phyloP scores from a whole-genome alignment of 2,329 filamentous ascomycete species.

The Zymoseptoria crescenta region DNA sequence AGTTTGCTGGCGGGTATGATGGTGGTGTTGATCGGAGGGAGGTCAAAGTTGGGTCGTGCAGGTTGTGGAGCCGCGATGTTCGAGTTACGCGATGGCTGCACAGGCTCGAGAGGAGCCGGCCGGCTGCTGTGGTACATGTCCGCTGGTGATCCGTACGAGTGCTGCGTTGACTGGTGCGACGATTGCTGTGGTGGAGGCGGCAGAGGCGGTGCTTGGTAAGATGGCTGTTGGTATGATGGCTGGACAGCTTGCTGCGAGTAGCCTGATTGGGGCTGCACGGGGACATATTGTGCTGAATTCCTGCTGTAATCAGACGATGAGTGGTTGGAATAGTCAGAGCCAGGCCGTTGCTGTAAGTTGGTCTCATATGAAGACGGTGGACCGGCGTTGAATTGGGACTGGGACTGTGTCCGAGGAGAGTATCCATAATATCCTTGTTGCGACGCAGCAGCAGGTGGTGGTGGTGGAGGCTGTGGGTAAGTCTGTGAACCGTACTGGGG shows the following conservation, averaged over 20 bases:
- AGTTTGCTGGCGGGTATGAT: constrained; percentile 28
- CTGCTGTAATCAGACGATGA: constrained; percentile 33
- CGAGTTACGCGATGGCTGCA: constrained; percentile 22
- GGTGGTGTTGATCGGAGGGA: constrained; percentile 37
- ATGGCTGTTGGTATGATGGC: constrained; percentile 30
- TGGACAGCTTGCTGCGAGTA: constrained; percentile 29
- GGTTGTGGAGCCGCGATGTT: constrained; percentile 16
- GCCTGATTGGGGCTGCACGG: constrained; percentile 28
- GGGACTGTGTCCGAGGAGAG: constrained; percentile 29
- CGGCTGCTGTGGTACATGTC: constrained; percentile 14
- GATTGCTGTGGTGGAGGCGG: constrained; percentile 13
- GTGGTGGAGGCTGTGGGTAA: constrained; percentile 18
- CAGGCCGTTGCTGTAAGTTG: constrained; percentile 32
- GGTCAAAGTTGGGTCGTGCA: constrained; percentile 13
- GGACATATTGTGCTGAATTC: constrained; percentile 32
- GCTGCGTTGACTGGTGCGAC: constrained; percentile 6
- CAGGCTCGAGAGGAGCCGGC: constrained; percentile 19
- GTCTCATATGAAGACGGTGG: constrained; percentile 16
- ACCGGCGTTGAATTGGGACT: constrained; percentile 34
- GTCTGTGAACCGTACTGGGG: constrained; percentile 21
- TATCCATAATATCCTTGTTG: constrained; percentile 36
- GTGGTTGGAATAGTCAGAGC: constrained; percentile 33
- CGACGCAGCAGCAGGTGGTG: constrained; percentile 21
- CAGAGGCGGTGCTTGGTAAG: constrained; percentile 16
- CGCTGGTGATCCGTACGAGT: constrained; percentile 17